These are phyloP conservation scores for Penicillium sp. DNA, from an alignment of 2,329 filamentous ascomycete genomes.

Conservation along the genomic window DNA sequence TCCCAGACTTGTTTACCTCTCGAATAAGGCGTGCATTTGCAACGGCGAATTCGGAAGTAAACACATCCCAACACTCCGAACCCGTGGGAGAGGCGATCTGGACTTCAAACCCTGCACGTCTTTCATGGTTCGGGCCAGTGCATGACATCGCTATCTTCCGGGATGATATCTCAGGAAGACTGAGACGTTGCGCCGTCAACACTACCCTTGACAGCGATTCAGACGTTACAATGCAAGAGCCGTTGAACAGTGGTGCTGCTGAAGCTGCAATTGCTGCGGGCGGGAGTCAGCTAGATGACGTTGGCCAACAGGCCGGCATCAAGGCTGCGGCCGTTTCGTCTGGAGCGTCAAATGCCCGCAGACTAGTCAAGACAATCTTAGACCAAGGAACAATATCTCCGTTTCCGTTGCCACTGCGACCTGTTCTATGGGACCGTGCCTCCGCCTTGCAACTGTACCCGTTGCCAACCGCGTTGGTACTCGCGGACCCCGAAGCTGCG, in stretches of 20 bases:
- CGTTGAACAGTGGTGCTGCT: slow-evolving; percentile 10
- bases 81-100: slow-evolving; percentile 72
- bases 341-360: slow-evolving; percentile 55
- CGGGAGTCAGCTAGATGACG: slow-evolving; percentile 29
- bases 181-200: slow-evolving; percentile 71
- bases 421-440: slow-evolving; percentile 86
- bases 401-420: slow-evolving; percentile 73
- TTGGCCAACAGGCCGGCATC: slow-evolving; percentile 14
- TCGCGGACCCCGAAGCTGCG: slow-evolving; percentile 77
- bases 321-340: slow-evolving; percentile 24
- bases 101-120: slow-evolving; percentile 79
- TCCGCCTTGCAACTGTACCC: slow-evolving; percentile 77
- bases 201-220: slow-evolving; percentile 50
- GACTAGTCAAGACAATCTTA: slow-evolving; percentile 83
- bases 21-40: slow-evolving; percentile 77
- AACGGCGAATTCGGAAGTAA: slow-evolving; percentile 67
- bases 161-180: slow-evolving; percentile 76
- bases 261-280: slow-evolving; percentile 26
- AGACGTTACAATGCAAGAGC: slow-evolving; percentile 30
- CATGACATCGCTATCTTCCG: slow-evolving; percentile 85
- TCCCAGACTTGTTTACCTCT: slow-evolving; percentile 88
- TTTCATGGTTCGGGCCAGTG: slow-evolving; percentile 80
- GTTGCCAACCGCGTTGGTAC: slow-evolving; percentile 74
- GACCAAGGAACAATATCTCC: slow-evolving; percentile 87
- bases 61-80: slow-evolving; percentile 48